Base-by-base conservation (phyloP, 1,284 basidiomycete species). In the Wallemia hederae region DNA sequence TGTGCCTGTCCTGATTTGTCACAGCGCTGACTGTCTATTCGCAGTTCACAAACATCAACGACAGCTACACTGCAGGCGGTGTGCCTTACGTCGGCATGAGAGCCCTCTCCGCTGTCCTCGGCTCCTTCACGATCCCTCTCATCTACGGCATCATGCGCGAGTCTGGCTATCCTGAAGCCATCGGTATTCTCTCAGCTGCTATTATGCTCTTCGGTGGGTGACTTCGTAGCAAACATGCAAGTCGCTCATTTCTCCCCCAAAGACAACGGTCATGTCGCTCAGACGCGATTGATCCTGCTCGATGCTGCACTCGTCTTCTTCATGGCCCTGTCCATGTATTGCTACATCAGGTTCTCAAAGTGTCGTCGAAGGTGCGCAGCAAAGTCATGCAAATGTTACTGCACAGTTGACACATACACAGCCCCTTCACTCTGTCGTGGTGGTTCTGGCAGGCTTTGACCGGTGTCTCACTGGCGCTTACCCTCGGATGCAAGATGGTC, bases 71-170 rank as follows among this genome's bases (percentile, higher is more conserved):
- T 2, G 77, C 78, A 5, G 77, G 80, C 65, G 79, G 89, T 65
- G 92, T 98, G 0, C 92, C 94, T 17, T 98, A 89, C 69, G 79
- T 96, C 62, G 88, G 87, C 64, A 82, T 99, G 80, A 79, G 94
- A 31, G 82, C 85, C 11, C 77, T 97, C 31, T 85, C 90, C 14
- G 94, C 92, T 1, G 77, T 96, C 65, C 74, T 99, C 57, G 89
- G 89, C 59, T 83, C 83, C 70, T 72, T 94, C 24, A 94, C 91
- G 0, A 74, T 96, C 11, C 86, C 91, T 0, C 74, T 98, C 64
- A 81, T 98, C 1, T 99, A 91, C 69, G 82, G 79, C 19, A 97
- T 91, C 70, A 97, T 98, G 94, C 84, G 94, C 70, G 88, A 97
- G 74, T 85, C 84, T 62, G 94, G 94, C 5, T 92, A 92, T 70